A percentile compares a stretch with the other conserved stretches of the same genome.
These are phyloP conservation scores for Jackrogersella minutella DNA, from an alignment of 495 filamentous ascomycete genomes.

Conservation along the genomic window DNA sequence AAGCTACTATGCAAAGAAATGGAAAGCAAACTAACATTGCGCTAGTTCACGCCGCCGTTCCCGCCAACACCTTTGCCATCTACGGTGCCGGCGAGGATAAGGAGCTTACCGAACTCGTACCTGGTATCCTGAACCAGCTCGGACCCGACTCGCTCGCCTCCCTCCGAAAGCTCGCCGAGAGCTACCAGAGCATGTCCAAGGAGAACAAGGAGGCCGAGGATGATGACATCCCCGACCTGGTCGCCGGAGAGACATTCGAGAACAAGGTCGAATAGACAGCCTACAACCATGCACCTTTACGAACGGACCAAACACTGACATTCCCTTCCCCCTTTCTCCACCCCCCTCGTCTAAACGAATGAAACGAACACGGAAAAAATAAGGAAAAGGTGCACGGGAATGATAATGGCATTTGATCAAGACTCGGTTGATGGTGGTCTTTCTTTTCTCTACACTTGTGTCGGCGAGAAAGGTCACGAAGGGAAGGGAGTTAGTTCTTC, in stretches of 20 bases:
- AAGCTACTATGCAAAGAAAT: not conserved
- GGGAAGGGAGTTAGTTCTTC: constrained; percentile 37
- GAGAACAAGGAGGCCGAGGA: constrained; percentile 82
- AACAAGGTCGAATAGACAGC: constrained; percentile 83
- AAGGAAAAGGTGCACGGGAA: constrained; percentile 16
- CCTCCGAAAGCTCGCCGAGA: constrained; percentile 97
- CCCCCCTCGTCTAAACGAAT: constrained; percentile 20
- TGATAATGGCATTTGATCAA: constrained; percentile 39
- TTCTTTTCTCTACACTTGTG: constrained; percentile 14
- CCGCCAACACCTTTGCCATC: constrained; percentile 97
- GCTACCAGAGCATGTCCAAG: constrained; percentile 99
- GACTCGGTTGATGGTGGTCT: constrained; percentile 24
- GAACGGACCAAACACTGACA: constrained; percentile 18
- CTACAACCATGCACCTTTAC: constrained; percentile 17
- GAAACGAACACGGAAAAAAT: constrained; percentile 19
- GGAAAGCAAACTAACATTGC: not conserved
- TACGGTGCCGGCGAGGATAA: constrained; percentile 99
- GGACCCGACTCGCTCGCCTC: constrained; percentile 97
- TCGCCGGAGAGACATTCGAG: constrained; percentile 96
- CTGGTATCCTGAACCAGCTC: constrained; percentile 99
- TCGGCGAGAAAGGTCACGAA: constrained; percentile 24
- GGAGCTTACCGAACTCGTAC: constrained; percentile 98
- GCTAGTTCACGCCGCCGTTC: constrained; percentile 92
- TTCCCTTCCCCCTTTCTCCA: not conserved
- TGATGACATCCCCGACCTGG: constrained; percentile 94